Evolutionary conservation across 2,329 filamentous ascomycete species (phyloP), one percentile per base, ranked within the genome.

Genomic region (Beauveria rudraprayagi): DNA sequence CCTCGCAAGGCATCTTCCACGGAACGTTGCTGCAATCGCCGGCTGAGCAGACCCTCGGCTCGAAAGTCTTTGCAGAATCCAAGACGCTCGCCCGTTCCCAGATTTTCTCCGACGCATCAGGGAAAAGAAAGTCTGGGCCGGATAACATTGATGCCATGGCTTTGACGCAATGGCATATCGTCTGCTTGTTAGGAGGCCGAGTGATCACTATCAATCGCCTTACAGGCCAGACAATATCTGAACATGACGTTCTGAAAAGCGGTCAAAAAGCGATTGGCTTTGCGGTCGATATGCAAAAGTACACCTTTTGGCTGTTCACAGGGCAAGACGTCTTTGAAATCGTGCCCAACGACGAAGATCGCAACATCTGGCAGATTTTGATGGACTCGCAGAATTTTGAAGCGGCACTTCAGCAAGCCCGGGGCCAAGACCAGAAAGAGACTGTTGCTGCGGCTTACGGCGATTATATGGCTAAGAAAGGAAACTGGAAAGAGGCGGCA

Each of bases 281-380:
- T 19, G 88, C 92, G 56, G 87, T 93, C 9, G 94, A 99, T 73
- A 83, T 89, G 63, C 93, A 94, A 72, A 96, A 97, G 78, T 95
- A 93, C 69, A 99, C 94, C 0, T 97, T 93, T 71, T 99, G 95
- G 94, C 82, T 99, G 2, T 96, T 97, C 70, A 97, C 93, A 0
- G 83, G 85, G 0, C 83, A 90, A 61, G 92, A 96, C 69, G 96
- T 99, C 56, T 97, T 92, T 67, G 94, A 99, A 75, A 88, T 99
- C 62, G 90, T 94, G 14, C 88, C 93, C 14, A 88, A 87, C 50
- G 91, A 97, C 61, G 94, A 99, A 72, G 90, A 92, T 66, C 81
- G 94, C 66, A 90, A 97, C 71, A 85, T 97, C 17, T 99, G 94
- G 94, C 91, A 91, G 70, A 91, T 97, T 57, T 90, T 97, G 85